phyloP scores from a whole-genome alignment of 108 stramenopile species.

The Parietichytrium sp. region DNA sequence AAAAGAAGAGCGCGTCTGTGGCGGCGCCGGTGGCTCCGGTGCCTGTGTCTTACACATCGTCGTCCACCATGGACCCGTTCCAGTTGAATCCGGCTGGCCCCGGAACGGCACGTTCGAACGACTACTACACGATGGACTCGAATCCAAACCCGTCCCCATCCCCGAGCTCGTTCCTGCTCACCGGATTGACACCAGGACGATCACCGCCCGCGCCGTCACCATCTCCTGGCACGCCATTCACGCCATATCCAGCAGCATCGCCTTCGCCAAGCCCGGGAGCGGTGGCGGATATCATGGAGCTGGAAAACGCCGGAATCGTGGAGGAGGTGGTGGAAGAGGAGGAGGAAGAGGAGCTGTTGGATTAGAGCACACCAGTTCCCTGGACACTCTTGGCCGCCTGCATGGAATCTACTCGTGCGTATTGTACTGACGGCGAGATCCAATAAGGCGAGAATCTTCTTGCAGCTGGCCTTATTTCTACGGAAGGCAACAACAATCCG shows the following conservation, averaged over 20 bases:
- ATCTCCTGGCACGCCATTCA: not conserved
- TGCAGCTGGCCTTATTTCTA: no score
- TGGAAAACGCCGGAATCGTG: not conserved
- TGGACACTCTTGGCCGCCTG: no score
- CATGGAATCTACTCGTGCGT: no score
- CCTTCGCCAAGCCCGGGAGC: conserved; percentile 24
- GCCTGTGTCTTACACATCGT: not conserved
- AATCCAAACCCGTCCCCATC: not conserved
- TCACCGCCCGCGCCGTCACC: not conserved
- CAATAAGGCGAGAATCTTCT: no score
- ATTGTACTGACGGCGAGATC: no score
- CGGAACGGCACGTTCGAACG: not conserved
- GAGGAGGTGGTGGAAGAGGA: conserved; percentile 26
- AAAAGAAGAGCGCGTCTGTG: no score
- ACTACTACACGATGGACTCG: not conserved
- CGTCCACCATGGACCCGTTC: not conserved
- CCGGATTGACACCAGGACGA: not conserved
- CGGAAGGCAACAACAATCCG: no score
- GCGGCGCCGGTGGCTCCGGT: not conserved
- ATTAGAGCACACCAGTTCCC: no score
- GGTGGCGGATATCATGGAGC: not conserved
- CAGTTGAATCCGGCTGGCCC: not conserved
- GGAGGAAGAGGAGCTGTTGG: no score
- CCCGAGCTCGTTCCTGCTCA: not conserved
- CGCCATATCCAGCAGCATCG: no score